A percentile compares a stretch with the other conserved stretches of the same genome.
Evolutionary conservation across 768 basidiomycete genomes (phyloP).

Genomic region (Pleurotus salmoneostramineus): DNA sequence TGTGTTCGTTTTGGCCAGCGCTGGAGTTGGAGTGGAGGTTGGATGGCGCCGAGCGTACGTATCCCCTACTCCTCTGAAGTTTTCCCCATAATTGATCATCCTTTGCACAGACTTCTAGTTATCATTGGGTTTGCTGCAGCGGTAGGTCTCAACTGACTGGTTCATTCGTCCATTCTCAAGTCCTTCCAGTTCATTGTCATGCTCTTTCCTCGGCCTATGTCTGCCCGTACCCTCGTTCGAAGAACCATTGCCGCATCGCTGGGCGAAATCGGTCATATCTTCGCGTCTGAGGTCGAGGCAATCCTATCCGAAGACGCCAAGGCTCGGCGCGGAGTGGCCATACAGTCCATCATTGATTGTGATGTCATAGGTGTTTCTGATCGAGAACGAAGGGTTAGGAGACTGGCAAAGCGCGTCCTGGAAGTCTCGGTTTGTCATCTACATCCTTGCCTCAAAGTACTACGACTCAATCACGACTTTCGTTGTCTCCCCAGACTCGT

Average conservation of each 20-base stretch:
- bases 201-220: conserved; percentile 41
- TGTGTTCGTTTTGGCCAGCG: conserved; percentile 35
- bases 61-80: neutral
- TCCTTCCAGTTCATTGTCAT: conserved; percentile 34
- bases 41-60: conserved; percentile 31
- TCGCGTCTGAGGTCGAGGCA: conserved; percentile 38
- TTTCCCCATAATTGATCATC: neutral
- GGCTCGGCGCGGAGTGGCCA: conserved; percentile 24
- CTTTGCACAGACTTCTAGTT: conserved; percentile 30
- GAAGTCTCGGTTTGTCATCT: conserved; percentile 27
- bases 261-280: conserved; percentile 29
- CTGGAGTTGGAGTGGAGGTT: conserved; percentile 49
- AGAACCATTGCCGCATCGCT: conserved; percentile 33
- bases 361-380: conserved; percentile 22
- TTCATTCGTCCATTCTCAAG: neutral
- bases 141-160: conserved; percentile 21
- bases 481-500: conserved; percentile 24
- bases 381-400: conserved; percentile 35
- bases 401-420: conserved; percentile 28
- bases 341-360: conserved; percentile 20
- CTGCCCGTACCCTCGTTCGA: conserved; percentile 37
- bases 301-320: conserved; percentile 39
- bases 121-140: conserved; percentile 41
- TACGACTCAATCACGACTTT: neutral
- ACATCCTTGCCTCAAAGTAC: neutral